Percentiles rank a stretch among this genome's conserved stretches.
Conservation (phyloP, 495 filamentous ascomycete genomes). For the Margaritispora aquatica region DNA sequence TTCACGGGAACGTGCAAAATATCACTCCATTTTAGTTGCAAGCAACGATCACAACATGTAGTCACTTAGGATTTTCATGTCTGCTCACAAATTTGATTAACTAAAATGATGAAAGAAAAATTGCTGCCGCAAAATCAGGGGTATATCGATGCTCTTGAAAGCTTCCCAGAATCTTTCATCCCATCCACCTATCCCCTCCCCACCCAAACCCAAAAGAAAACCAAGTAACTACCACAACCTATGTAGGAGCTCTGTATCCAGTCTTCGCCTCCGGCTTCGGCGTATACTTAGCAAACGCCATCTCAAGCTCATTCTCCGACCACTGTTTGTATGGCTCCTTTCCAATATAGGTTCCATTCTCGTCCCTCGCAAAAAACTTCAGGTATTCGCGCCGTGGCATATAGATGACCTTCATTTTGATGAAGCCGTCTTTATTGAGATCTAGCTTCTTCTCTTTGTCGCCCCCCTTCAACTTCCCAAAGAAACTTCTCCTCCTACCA, state of each 20-base stretch:
- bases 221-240: not conserved
- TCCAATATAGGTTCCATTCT: conserved; percentile 17
- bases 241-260: conserved; percentile 2
- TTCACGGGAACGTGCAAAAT: too few relatives aligned
- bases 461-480: not conserved
- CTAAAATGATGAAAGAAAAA: not conserved
- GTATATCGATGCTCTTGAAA: not conserved
- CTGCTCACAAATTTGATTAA: too few relatives aligned
- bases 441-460: not conserved
- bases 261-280: conserved; percentile 2
- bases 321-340: conserved; percentile 18
- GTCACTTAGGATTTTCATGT: too few relatives aligned
- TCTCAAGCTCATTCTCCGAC: conserved; percentile 20
- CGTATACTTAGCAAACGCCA: conserved; percentile 14
- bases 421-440: not conserved
- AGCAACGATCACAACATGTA: too few relatives aligned
- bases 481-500: not conserved
- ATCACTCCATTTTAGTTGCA: too few relatives aligned
- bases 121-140: not conserved
- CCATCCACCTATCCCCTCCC: not conserved
- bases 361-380: conserved; percentile 22
- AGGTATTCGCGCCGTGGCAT: conserved; percentile 24
- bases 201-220: not conserved
- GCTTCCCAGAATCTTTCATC: not conserved
- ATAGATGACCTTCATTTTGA: conserved; percentile 20